Conservation (phyloP, 2,329 filamentous ascomycete species). For the Neofusicoccum sp. region DNA sequence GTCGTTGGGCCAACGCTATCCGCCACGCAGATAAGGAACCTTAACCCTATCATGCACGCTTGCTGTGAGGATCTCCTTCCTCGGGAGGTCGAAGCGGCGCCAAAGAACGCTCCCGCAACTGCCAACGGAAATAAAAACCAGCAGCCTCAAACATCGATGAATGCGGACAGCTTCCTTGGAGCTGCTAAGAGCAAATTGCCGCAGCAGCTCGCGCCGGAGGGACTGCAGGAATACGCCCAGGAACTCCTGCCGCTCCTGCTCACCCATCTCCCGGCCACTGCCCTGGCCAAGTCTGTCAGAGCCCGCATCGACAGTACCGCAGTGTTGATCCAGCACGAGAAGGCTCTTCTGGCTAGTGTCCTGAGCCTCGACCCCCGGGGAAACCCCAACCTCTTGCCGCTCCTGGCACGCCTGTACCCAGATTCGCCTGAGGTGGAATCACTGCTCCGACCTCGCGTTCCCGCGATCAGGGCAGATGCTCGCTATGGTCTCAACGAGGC, state of each 20-base stretch:
- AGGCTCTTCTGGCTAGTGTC: slow-evolving; percentile 77
- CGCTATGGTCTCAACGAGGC: slow-evolving; percentile 2
- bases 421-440: slow-evolving; percentile 67
- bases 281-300: slow-evolving; percentile 69
- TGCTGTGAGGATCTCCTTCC: slow-evolving; percentile 75
- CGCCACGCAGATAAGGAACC: slow-evolving; percentile 62
- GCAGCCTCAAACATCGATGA: slow-evolving; percentile 47
- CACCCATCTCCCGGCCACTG: slow-evolving; percentile 61
- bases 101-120: slow-evolving; percentile 39
- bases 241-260: slow-evolving; percentile 63
- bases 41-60: slow-evolving; percentile 61
- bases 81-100: slow-evolving; percentile 34
- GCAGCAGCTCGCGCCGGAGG: slow-evolving; percentile 37
- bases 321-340: slow-evolving; percentile 65
- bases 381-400: slow-evolving; percentile 76
- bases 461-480: slow-evolving; percentile 35
- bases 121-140: slow-evolving; percentile 42
- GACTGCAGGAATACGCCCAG: slow-evolving; percentile 58
- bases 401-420: slow-evolving; percentile 67
- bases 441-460: slow-evolving; percentile 56
- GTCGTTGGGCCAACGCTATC: slow-evolving; percentile 65
- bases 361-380: slow-evolving; percentile 69
- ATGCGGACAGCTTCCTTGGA: slow-evolving; percentile 71
- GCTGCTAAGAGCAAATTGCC: slow-evolving; percentile 33
- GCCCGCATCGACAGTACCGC: slow-evolving; percentile 78